Evolutionary conservation across 768 basidiomycete species (phyloP).

Genomic region (Pleurotus platypus): DNA sequence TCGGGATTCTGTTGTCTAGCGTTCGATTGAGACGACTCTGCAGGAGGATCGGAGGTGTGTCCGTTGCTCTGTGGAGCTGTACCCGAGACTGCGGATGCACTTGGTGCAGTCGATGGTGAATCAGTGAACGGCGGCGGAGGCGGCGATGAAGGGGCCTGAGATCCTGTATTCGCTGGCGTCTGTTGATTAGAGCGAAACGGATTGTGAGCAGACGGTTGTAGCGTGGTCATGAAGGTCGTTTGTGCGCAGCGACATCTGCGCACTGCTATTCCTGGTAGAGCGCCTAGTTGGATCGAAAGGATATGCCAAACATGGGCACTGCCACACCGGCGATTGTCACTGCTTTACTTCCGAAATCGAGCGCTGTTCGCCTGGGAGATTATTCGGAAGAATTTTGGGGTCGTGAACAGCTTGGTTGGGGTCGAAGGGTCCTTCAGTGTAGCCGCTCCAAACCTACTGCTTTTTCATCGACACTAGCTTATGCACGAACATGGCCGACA

Average conservation of each 20-base stretch:
- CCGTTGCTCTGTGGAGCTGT: neutral
- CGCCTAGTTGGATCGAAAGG: neutral
- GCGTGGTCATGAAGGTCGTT: neutral
- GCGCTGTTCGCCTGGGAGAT: too few relatives aligned
- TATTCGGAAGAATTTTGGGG: too few relatives aligned
- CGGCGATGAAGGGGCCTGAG: neutral
- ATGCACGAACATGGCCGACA: neutral
- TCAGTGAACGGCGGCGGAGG: slow-evolving; percentile 6
- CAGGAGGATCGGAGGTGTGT: neutral
- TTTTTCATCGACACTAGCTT: too few relatives aligned
- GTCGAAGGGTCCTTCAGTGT: too few relatives aligned
- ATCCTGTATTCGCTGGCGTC: neutral
- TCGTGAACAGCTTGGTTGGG: too few relatives aligned
- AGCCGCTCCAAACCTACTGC: too few relatives aligned
- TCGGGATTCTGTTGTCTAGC: neutral
- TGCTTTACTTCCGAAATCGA: too few relatives aligned
- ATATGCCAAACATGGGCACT: slow-evolving; percentile 1
- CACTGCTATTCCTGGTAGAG: neutral
- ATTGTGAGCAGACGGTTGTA: slow-evolving; percentile 3
- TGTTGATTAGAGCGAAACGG: slow-evolving; percentile 7
- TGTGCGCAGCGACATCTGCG: neutral
- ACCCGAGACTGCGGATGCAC: neutral
- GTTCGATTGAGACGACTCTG: neutral
- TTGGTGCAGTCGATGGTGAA: neutral
- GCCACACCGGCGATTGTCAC: neutral